phyloP scores from a whole-genome alignment of 208 protist species.

The Herpetomonas samuelpessoai region DNA sequence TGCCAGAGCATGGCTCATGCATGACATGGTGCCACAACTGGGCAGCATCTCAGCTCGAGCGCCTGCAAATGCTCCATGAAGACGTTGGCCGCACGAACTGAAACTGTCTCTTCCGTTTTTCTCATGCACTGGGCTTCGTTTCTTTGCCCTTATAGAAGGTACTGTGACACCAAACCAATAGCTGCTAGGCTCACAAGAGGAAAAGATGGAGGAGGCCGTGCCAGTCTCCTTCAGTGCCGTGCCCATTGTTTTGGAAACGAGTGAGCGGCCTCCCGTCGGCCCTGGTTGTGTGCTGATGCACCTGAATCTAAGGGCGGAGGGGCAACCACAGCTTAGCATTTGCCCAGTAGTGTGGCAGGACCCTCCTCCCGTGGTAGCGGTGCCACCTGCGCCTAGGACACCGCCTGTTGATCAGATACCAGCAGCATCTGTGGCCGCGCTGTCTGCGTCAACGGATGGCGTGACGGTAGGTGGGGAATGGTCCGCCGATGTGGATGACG shows the following conservation, averaged over 20 bases:
- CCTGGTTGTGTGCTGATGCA: background rate
- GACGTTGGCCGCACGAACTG: background rate
- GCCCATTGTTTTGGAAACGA: background rate
- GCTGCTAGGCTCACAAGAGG: background rate
- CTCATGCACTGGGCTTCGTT: background rate
- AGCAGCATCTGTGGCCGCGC: background rate
- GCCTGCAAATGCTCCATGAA: too few species aligned
- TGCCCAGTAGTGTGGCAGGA: background rate
- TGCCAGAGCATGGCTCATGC: too few species aligned
- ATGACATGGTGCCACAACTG: too few species aligned
- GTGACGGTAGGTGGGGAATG: background rate
- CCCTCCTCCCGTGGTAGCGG: too few species aligned
- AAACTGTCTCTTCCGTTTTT: background rate
- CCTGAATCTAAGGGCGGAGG: too few species aligned
- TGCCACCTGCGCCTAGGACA: background rate
- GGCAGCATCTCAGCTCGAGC: too few species aligned
- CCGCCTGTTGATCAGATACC: background rate
- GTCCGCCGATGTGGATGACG: constrained; percentile 2
- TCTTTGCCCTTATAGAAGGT: too few species aligned
- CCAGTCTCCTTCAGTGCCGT: background rate
- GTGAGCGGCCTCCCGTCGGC: background rate
- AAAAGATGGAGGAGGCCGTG: background rate
- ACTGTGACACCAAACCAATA: too few species aligned
- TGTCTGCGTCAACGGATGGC: background rate
- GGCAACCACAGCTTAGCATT: too few species aligned